Base-by-base conservation (phyloP, 345 rosid genomes). In the Rhodamnia argentea region DNA sequence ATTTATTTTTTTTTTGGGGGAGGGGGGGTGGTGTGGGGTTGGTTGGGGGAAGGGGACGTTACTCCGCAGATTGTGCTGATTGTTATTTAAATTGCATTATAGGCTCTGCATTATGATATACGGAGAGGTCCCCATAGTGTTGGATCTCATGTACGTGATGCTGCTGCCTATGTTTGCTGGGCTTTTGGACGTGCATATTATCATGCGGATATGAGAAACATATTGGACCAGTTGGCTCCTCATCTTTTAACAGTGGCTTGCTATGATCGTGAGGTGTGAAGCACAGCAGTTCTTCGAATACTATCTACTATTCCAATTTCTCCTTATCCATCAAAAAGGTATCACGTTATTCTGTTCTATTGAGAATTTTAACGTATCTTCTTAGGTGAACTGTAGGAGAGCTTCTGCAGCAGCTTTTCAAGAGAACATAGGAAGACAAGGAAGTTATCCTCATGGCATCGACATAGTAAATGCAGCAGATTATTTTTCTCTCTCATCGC, bases 111-210 rank as follows among this genome's bases (percentile, higher is more conserved):
- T 94, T 97, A 94, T 90, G 99, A 97, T 92, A 88, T 96, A 85
- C 98, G 98, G 74, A 93, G 99, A 92, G 99, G 99, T 86, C 98
- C 98, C 26, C 99, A 96, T 90, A 97, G 99, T 87, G 94, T 97
- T 87, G 99, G 99, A 86, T 96, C 99, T 90, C 99, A 96, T 92
- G 99, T 97, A 53, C 98, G 99, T 87, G 99, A 97, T 92, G 99
- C 99, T 90, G 98, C 99, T 85, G 99, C 99, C 76, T 97, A 97
- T 89, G 99, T 97, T 83, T 97, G 99, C 86, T 97, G 99, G 99
- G 99, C 99, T 87, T 97, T 97, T 94, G 99, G 99, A 24, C 98
- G 99, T 82, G 96, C 99, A 83, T 97, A 97, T 92, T 90, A 82
- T 93, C 93, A 95, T 85, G 83, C 90, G n/a, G 98, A 96, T 89